Evolutionary conservation across 192 early-diverging fungal species (phyloP), one percentile per base, ranked within the genome.

Genomic region (Geosiphon pyriformis): DNA sequence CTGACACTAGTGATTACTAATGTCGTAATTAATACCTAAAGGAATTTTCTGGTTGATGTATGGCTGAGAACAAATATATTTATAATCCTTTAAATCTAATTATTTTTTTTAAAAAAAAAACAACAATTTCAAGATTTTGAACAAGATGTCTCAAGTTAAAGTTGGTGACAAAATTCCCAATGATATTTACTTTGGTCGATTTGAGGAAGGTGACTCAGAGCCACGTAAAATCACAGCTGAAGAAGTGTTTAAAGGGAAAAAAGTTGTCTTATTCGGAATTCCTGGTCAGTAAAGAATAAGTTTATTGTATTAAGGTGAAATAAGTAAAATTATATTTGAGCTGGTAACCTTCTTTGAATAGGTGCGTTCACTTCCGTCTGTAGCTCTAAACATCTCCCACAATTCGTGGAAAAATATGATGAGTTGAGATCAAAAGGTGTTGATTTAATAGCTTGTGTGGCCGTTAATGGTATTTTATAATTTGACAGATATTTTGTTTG

Each of bases 351-450:
- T n/a, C n/a, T n/a, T n/a, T n/a, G n/a, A n/a, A n/a, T n/a, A 69
- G 68, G 68, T 27, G 68, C 68, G 0, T 69, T 52, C n/a, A 69
- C 68, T 11, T 68, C 67, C 6, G 20, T 68, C 2, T 69, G 68
- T 22, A 69, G 57, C 22, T 42, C 68, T 8, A 69, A 69, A 33
- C 68, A 69, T 50, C 22, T 69, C 17, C 68, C 68, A 15, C 25
- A 69, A 49, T 69, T 42, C 29, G 29, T 62, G 37, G 17, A 49
- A 26, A 29, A 52, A 15, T 53, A 30, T 8, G 47, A 62, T 0
- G 49, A 53, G 20, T 62, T 69, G 0, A 62, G 63, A 22, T 18
- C 12, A 1, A 69, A 69, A 49, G 68, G 58, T n/a, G 33, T 69
- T 34, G 68, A 69, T 22, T 20, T 2, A 1, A 34, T 69, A 10